Evolutionary conservation across 2,329 filamentous ascomycete genomes (phyloP), one percentile per base, ranked within the genome.

Genomic region (Beauveria sp.): DNA sequence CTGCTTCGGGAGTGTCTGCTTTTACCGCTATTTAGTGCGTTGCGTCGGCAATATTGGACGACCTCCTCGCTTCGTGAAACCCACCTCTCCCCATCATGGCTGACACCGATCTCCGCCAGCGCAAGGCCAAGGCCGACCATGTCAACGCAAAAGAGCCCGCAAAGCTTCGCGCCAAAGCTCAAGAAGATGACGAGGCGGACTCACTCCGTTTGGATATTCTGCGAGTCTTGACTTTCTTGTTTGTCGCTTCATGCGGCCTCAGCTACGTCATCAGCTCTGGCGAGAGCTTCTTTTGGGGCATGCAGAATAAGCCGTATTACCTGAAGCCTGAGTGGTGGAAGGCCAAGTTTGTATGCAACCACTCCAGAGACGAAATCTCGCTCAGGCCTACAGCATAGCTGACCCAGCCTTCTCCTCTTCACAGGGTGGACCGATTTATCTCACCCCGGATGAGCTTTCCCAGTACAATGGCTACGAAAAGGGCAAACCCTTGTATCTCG

Each of bases 401-500:
- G 43, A 43, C 61, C 53, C 10, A 43, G 62, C 53, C 28, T 34
- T 16, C 48, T 49, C 66, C 24, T 34, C 18, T 50, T 49, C 65
- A 61, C 66, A 86, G 82, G 71, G 73, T 63, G 80, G 80, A 1
- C 89, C 91, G 16, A 65, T 90, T 56, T 78, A 83, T 71, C 81
- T 98, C 45, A 96, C 91, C 1, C 88, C 89, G 62, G 79, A 80
- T 22, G 81, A 97, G 73, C 87, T 99, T 54, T 74, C 83, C 51
- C 73, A 78, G 56, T 96, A 89, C 80, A 88, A 96, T 76, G 96
- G 95, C 76, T 82, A 78, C 62, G 87, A 96, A 74, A 79, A 86
- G 10, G 73, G 76, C 8, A 86, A 88, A 63, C 95, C 95, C 7
- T 85, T 98, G 73, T 96, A 96, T 78, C 83, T 99, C 61, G 91